Conservation (phyloP, 169 alveolate species). For the Plasmodium ovale region DNA sequence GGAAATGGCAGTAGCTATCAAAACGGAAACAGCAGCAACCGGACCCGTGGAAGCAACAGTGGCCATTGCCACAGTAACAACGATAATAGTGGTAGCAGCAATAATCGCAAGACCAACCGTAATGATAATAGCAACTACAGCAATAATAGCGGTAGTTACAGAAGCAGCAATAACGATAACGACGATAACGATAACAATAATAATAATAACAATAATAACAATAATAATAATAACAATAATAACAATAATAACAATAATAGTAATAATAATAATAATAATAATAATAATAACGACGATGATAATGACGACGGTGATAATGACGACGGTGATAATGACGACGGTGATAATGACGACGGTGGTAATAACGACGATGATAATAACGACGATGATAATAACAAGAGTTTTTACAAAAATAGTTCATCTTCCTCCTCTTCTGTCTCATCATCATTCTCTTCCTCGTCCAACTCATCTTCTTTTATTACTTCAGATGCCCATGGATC, state of each 20-base stretch:
- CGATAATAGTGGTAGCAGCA: background rate
- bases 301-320: background rate
- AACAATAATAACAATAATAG: constrained; percentile 12
- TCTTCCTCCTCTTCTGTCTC: constrained; percentile 13
- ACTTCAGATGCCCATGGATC: background rate
- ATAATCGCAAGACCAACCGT: constrained; percentile 3
- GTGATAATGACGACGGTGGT: background rate
- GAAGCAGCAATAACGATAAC: background rate
- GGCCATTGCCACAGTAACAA: constrained; percentile 4
- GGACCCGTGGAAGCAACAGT: constrained; percentile 1
- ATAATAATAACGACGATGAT: background rate
- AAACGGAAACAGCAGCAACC: background rate
- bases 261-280: constrained; percentile 14
- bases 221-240: constrained; percentile 5
- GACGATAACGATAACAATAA: background rate
- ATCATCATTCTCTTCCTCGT: background rate
- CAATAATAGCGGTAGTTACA: background rate
- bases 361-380: background rate
- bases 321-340: background rate
- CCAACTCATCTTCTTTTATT: background rate
- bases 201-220: constrained; percentile 2
- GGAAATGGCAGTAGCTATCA: background rate
- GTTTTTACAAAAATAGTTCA: background rate
- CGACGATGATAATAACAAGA: background rate
- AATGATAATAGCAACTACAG: background rate